Evolutionary conservation across 495 filamentous ascomycete genomes (phyloP).

Genomic region (Xylaria flabelliformis): DNA sequence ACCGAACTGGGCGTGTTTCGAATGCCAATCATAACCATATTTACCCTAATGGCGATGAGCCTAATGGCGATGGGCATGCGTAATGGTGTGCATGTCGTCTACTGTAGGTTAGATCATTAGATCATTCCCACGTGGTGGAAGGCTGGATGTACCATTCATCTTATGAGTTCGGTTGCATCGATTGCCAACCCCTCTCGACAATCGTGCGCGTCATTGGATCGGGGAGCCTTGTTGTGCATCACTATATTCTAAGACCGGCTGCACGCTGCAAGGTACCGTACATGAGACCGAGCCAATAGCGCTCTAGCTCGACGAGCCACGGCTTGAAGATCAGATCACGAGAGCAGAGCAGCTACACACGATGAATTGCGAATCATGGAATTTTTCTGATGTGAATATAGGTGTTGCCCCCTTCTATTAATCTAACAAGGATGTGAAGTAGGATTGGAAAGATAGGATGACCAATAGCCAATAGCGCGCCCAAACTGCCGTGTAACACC

Average conservation of each 20-base stretch:
- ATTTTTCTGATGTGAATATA: neutral
- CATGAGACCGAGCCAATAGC: conserved; percentile 16
- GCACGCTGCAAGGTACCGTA: conserved; percentile 23
- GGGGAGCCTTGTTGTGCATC: neutral
- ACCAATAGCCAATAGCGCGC: neutral
- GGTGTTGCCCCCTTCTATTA: neutral
- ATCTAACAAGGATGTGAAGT: neutral
- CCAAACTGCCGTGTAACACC: conserved; percentile 2
- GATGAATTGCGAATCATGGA: neutral
- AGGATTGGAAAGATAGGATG: neutral
- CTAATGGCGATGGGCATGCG: neutral
- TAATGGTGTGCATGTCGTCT: conserved; percentile 1
- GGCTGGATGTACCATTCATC: conserved; percentile 6
- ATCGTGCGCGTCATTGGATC: conserved; percentile 10
- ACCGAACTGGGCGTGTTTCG: neutral
- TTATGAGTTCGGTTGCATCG: neutral
- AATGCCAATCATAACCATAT: neutral
- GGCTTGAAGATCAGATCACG: conserved; percentile 13
- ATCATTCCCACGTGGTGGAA: conserved; percentile 10
- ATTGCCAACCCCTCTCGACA: conserved; percentile 5
- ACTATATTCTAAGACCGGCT: neutral
- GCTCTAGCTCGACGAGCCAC: neutral
- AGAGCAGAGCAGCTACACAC: neutral
- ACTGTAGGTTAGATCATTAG: neutral
- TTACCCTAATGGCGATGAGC: neutral